Evolutionary conservation across 208 protist species (phyloP), one percentile per base, ranked within the genome.

Genomic region (Novymonas esmeraldas): DNA sequence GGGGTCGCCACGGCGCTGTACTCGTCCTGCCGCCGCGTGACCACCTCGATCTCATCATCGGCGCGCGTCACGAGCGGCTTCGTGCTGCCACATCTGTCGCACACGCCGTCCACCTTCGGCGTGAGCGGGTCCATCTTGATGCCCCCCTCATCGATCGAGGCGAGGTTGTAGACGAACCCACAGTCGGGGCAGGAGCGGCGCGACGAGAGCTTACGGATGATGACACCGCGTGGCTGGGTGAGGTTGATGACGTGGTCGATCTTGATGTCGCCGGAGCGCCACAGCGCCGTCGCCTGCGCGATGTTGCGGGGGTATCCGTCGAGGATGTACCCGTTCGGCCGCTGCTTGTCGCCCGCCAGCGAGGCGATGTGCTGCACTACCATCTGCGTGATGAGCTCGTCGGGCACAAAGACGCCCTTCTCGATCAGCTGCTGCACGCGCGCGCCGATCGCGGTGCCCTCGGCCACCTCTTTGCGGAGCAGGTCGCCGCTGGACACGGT

Each of bases 301-400:
- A 93, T 28, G 41, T 92, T 98, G 55, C 96, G 81, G 31, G 96
- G 96, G 73, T 90, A 98, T 29, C 96, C 96, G 65, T 98, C 96
- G 14, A 98, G 64, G 22, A 98, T 82, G 81, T 92, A 98, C 22
- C 86, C 84, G 44, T 83, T 62, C 2, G 62, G 68, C 16, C 62
- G 34, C 20, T 72, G 29, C 29, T 46, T 64, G 56, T 64, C 50
- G 0, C 50, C 46, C 24, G 29, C 34, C 18, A 80, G 46, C 20
- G 14, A 59, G 16, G 42, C 58, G 9, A 93, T 58, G 51, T 78
- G 69, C 38, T 75, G 56, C 24, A 60, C 55, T 31, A 97, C 78
- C 52, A 95, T 78, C 13, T 86, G 52, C n/a, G 82, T 70, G 48
- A 97, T 85, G 24, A 96, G 65, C 5, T 73, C 73, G 65, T 95